Base-by-base conservation (phyloP, 1,139 yeast species). In the Debaryomyces udenii region DNA sequence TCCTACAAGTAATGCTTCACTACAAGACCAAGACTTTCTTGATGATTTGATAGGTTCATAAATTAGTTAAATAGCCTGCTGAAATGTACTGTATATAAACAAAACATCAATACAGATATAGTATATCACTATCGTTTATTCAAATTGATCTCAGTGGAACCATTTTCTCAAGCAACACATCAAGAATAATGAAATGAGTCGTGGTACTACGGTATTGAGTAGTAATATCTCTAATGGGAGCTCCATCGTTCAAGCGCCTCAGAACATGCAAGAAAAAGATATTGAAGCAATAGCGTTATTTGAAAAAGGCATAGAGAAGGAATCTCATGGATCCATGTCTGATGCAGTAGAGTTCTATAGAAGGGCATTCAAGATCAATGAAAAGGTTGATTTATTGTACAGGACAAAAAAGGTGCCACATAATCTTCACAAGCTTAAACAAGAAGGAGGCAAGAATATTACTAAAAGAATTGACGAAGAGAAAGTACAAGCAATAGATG, bases 281-380 rank as follows among this genome's bases (percentile, higher is more conserved):
- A 43, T 48, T 27, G 58, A 66, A 41, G 96, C 96, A 1, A 62
- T 88, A 34, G 66, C 67, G 20, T 61, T 80, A 20, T 89, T 86
- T 66, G 91, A 86, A 52, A 63, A 68, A 40, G 97, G 91, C 1
- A 79, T 83, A 0, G 81, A 76, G 40, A 82, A 81, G 52, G 97
- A 90, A 61, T 67, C 78, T 20, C 77, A 73, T 39, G 96, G 96
- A 0, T 70, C 80, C 45, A 74, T 90, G 78, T 74, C 87, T 3
- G 96, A 89, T 54, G 96, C 97, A 0, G 81, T 88, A 27, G 77
- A 71, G 32, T 74, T 67, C 47, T 90, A 90, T 63, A 69, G 96
- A 44, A 74, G 74, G 47, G 96, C 96, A 0, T 78, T 83, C 58
- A 81, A 74, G 59, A 49, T 81, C 24, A 80, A 86, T 57, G 84